Base-by-base conservation (phyloP, 257 asterid genomes). In the Penstemon eatonii region DNA sequence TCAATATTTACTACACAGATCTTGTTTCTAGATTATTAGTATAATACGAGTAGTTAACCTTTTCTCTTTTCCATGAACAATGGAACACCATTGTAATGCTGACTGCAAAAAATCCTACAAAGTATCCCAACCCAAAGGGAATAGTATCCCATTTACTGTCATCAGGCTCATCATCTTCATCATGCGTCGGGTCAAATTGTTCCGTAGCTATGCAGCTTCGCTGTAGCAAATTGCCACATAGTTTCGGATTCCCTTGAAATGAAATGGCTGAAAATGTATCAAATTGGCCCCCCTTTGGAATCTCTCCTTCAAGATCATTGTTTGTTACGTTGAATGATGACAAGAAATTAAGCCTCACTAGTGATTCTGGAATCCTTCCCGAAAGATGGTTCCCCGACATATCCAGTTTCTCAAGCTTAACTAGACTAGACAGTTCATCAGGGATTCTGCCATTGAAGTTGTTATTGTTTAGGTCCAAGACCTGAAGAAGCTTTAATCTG, bases 221-320 rank as follows among this genome's bases (percentile, higher is more conserved):
- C 2, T 38, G 66, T 7, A 83, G 8, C 3, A 47, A 43, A 19
- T n/a, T 6, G 1, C 91, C 91, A 13, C 89, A 85, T 3, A 86
- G 87, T 54, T 70, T 66, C 0, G 80, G 83, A 67, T 86, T 86
- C 44, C 89, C 91, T 59, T 72, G 75, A 18, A 81, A 86, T 0
- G 89, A 72, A 38, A 54, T 46, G 8, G 65, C 50, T 0, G 79
- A 0, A 33, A 86, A 86, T 3, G 91, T 86, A 19, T 79, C 81
- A 38, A 86, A 81, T 76, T 86, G 91, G 4, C 77, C 79, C 9
- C 83, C 85, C 3, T 47, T 60, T 3, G 91, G 91, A 38, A 86
- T 77, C 58, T 73, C 84, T 5, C 91, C 91, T 47, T 58, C 55
- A 1, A 86, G 83, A 75, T 79, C 83, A 58, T 86, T 86, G 11